These are phyloP conservation scores for Medicago truncatula DNA, from an alignment of 306 rosid species.

Conservation along the genomic window MtrunA17r5.0-ANR NC_053045.1:25352501-25353000, in stretches of 20 bases:
- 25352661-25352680: neutral
- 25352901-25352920: slow-evolving; percentile 4
- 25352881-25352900: neutral
- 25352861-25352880: neutral
- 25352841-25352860: neutral
- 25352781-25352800: neutral
- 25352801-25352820: neutral
- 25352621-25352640: neutral
- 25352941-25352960: slow-evolving; percentile 35
- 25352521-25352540: too few species aligned
- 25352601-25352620: slow-evolving; percentile 2
- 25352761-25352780: neutral
- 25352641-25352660: slow-evolving; percentile 12
- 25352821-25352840: neutral
- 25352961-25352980: slow-evolving; percentile 77
- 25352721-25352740: neutral
- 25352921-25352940: slow-evolving; percentile 23
- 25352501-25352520: too few species aligned
- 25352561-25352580: too few species aligned
- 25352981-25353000: slow-evolving; percentile 71
- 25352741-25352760: neutral
- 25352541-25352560: too few species aligned
- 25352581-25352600: neutral
- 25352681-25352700: too few species aligned
- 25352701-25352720: neutral